Conservation (phyloP, 1,284 basidiomycete genomes). For the Mycosarcoma maydis region DNA sequence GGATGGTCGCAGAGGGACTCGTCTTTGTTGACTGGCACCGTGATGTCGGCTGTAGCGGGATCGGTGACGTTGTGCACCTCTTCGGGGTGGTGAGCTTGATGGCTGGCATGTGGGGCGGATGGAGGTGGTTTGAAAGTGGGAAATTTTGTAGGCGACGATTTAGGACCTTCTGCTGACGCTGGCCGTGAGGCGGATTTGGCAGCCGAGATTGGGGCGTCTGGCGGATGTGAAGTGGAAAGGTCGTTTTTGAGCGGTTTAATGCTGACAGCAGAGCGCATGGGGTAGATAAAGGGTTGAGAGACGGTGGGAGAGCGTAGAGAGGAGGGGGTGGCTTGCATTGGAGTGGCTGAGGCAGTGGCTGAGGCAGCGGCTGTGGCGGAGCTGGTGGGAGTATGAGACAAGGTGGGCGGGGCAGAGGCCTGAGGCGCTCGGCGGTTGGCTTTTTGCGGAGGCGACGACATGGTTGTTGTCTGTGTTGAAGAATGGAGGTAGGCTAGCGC, state of each 20-base stretch:
- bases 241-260: constrained; percentile 43
- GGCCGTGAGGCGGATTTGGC: constrained; percentile 11
- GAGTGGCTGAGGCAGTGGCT: not conserved
- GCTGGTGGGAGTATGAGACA: constrained; percentile 2
- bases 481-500: not conserved
- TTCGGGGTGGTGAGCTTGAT: constrained; percentile 18
- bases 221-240: constrained; percentile 4
- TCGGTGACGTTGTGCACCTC: constrained; percentile 39
- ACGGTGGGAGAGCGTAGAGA: constrained; percentile 27
- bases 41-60: constrained; percentile 29
- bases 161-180: constrained; percentile 12
- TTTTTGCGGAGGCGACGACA: constrained; percentile 27
- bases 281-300: constrained; percentile 59
- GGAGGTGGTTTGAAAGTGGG: constrained; percentile 15
- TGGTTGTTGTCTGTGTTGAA: not conserved
- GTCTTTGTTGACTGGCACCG: constrained; percentile 25
- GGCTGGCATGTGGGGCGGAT: constrained; percentile 33
- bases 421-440: not conserved
- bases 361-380: constrained; percentile 4
- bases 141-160: not conserved
- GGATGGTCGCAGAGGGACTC: constrained; percentile 26
- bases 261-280: constrained; percentile 58
- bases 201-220: constrained; percentile 3
- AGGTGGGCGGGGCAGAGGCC: constrained; percentile 8
- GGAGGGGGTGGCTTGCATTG: constrained; percentile 18